A percentile compares a stretch with the other conserved stretches of the same genome.
Conservation (phyloP, 306 rosid species). For the Hippophae tibetana region DNA sequence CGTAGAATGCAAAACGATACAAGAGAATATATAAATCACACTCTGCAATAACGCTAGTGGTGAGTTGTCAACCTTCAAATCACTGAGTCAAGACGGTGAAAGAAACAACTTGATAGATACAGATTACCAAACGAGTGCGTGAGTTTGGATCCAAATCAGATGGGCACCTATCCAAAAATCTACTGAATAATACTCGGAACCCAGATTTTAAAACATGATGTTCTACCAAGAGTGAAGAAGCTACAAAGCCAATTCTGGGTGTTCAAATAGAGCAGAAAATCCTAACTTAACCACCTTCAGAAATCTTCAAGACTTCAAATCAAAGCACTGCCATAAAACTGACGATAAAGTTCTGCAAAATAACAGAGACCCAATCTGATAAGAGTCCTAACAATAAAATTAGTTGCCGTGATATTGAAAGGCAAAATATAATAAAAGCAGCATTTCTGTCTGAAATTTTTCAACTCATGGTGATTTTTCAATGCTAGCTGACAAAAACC, state of each 20-base stretch:
- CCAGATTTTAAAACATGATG: conserved; percentile 32
- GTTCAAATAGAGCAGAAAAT: not conserved
- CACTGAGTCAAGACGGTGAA: conserved; percentile 37
- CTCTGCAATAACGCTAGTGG: conserved; percentile 7
- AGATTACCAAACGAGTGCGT: conserved; percentile 2
- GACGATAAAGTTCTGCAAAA: conserved; percentile 7
- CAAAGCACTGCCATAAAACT: not conserved
- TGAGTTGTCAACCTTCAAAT: conserved; percentile 39
- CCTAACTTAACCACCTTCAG: conserved; percentile 25
- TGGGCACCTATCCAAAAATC: conserved; percentile 17
- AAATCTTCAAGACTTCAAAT: not conserved
- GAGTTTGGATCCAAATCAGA: conserved; percentile 37
- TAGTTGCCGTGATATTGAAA: conserved; percentile 2
- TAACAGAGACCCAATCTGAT: conserved; percentile 1
- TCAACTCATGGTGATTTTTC: conserved; percentile 10
- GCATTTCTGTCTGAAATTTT: conserved; percentile 32
- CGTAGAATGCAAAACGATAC: conserved; percentile 23
- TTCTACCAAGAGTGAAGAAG: conserved; percentile 19
- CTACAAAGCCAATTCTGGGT: too few species aligned
- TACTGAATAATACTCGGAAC: conserved; percentile 10
- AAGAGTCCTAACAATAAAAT: not conserved
- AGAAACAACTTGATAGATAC: conserved; percentile 31
- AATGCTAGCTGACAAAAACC: conserved; percentile 30
- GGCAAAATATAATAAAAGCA: conserved; percentile 9
- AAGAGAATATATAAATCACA: conserved; percentile 16